Conservation (phyloP, 1,284 basidiomycete species). For the Ceratobasidium sp. region DNA sequence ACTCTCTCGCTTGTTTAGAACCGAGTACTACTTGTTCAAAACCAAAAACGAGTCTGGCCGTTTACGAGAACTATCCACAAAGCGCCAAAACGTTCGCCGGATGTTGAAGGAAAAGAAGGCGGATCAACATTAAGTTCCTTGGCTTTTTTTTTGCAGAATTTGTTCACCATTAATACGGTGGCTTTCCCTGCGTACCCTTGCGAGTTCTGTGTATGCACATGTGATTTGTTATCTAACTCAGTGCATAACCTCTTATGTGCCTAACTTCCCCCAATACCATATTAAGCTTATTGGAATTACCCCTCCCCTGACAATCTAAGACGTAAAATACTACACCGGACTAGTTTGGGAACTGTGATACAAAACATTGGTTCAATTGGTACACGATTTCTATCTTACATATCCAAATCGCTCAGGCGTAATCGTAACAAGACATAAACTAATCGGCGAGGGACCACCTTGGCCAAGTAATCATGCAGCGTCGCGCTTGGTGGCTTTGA, state of each 20-base stretch:
- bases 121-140: background rate
- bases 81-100: slow-evolving; percentile 12
- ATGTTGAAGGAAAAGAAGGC: slow-evolving; percentile 3
- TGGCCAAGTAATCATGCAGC: slow-evolving; percentile 2
- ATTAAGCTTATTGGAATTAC: too few species aligned
- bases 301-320: too few species aligned
- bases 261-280: too few species aligned
- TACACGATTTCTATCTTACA: slow-evolving; percentile 12
- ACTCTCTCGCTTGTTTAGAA: background rate
- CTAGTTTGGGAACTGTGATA: too few species aligned
- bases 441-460: background rate
- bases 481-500: slow-evolving; percentile 17
- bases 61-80: slow-evolving; percentile 9
- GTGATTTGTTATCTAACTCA: too few species aligned
- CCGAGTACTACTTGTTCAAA: slow-evolving; percentile 20
- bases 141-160: too few species aligned
- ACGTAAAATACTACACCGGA: too few species aligned
- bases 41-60: background rate
- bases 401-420: background rate
- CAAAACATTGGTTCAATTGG: background rate
- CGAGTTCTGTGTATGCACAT: too few species aligned
- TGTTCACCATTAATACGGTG: too few species aligned
- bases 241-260: too few species aligned
- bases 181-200: too few species aligned
- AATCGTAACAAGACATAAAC: background rate